Evolutionary conservation across 345 rosid genomes (phyloP), one percentile per base, ranked within the genome.

Genomic region (Ceriops tagal): DNA sequence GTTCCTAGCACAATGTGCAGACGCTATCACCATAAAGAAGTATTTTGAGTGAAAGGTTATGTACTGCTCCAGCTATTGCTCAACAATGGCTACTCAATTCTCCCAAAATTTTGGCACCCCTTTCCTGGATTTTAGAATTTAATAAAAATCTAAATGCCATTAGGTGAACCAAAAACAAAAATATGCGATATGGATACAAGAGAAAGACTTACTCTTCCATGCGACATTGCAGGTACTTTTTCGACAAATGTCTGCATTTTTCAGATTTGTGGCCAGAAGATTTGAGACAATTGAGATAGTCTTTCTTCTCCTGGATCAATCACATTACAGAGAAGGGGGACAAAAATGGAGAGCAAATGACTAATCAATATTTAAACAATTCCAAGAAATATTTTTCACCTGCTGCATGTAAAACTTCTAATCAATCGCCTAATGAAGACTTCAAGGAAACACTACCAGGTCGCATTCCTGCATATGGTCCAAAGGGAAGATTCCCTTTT

Each of bases 401-500:
- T 24, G 16, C 28, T 56, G 13, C 59, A 10, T 9, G 30, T 27
- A 24, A 4, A 22, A 56, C 18, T 56, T 56, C 7, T 56, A 24
- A 24, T 56, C 28, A 56, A 6, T 56, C 59, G 11, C 59, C 31
- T 43, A 56, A 49, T 19, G 22, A 5, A 28, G 13, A 19, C 19
- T 39, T 16, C 19, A 53, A 19, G 31, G 43, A 58, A 71, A 43
- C 61, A 67, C 11, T 79, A 92, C 97, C 89, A 70, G n/a, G 75
- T 95, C 99, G 57, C 97, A 95, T 77, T 85, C 80, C 71, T 89
- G 96, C 81, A 85, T 53, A 66, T 95, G 96, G 77, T 95, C 99
- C 82, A 92, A 79, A 66, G 96, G 99, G 77, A 95, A 92, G 71
- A 92, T 72, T 68, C 96, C 99, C 61, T 95, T 92, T 65, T 92